Evolutionary conservation across 257 asterid species (phyloP).

Genomic region (Forsythia suspensa): DNA sequence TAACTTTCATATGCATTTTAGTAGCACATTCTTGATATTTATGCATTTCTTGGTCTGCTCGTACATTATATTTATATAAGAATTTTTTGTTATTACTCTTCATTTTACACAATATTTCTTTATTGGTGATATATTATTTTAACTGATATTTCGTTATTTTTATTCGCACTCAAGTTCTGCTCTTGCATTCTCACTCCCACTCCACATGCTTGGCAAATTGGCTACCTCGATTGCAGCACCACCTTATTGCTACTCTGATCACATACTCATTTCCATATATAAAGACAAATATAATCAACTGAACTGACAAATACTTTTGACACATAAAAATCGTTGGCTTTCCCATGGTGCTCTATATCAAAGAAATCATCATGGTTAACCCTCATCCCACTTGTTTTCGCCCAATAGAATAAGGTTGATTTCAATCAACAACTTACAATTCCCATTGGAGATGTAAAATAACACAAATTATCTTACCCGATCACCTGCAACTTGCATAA

Average conservation of each 20-base stretch:
- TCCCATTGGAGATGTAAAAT: background rate
- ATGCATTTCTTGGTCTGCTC: background rate
- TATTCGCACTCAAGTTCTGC: background rate
- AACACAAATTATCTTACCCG: conserved; percentile 41
- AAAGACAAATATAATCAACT: background rate
- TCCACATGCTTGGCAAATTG: background rate
- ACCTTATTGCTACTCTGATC: background rate
- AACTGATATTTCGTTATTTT: background rate
- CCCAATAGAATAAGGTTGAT: background rate
- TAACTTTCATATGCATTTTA: background rate
- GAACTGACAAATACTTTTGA: background rate
- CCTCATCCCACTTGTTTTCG: background rate
- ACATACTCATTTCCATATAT: background rate
- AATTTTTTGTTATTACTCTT: background rate
- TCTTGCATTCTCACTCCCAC: background rate
- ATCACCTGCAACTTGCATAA: conserved; percentile 66
- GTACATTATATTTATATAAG: background rate
- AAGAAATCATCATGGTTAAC: background rate
- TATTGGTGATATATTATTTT: background rate
- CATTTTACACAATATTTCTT: background rate
- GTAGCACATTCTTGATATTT: background rate
- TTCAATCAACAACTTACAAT: background rate
- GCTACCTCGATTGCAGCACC: background rate
- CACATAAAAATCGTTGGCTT: background rate
- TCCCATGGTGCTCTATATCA: background rate